Evolutionary conservation across 2,329 filamentous ascomycete genomes (phyloP).

Genomic region (Onygenales sp.): DNA sequence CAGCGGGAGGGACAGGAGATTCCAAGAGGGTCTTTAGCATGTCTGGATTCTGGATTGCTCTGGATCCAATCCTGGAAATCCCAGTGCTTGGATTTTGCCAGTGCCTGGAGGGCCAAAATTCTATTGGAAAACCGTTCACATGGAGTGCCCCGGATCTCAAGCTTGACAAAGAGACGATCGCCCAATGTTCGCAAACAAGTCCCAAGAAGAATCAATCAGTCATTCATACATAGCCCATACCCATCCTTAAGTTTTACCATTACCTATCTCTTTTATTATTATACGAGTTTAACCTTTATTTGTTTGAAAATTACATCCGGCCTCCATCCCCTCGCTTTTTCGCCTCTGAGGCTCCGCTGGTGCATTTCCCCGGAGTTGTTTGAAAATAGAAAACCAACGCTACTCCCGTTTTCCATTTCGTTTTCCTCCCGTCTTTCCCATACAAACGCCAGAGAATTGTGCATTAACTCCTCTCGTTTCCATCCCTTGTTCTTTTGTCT

Average conservation of each 20-base stretch:
- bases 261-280: constrained; percentile 3
- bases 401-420: neutral
- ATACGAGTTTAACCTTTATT: neutral
- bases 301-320: neutral
- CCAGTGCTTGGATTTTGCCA: neutral
- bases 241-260: neutral
- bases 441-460: neutral
- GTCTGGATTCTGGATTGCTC: constrained; percentile 3
- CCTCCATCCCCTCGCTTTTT: neutral
- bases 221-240: neutral
- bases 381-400: constrained; percentile 4
- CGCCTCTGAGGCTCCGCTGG: neutral
- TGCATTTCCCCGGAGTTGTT: constrained; percentile 4
- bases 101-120: neutral
- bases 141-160: neutral
- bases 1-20: neutral
- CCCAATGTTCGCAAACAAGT: constrained; percentile 1
- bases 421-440: neutral
- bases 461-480: neutral
- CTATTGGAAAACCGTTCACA: constrained; percentile 1
- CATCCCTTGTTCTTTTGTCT: neutral
- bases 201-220: neutral
- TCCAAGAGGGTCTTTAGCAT: neutral
- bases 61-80: neutral
- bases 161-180: constrained; percentile 6